Conservation (phyloP, 768 basidiomycete genomes). For the Leccinum boreale region DNA sequence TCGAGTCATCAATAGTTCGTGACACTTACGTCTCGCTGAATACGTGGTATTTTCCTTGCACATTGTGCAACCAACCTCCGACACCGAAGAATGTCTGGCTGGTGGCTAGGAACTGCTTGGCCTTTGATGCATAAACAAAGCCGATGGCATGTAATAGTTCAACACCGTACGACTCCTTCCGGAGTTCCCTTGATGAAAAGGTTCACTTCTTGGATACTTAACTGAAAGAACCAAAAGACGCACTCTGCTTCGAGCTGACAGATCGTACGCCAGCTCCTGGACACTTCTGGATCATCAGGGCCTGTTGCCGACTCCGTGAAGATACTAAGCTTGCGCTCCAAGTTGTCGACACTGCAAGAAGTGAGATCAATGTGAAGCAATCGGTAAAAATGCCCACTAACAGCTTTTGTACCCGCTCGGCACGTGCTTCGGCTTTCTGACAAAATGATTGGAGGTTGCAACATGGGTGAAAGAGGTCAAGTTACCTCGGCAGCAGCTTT, state of each 20-base stretch:
- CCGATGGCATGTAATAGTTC: slow-evolving; percentile 85
- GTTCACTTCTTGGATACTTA: slow-evolving; percentile 3
- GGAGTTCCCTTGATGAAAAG: slow-evolving; percentile 61
- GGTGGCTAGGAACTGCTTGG: slow-evolving; percentile 79
- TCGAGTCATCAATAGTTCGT: not conserved
- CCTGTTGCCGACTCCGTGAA: slow-evolving; percentile 82
- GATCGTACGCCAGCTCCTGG: slow-evolving; percentile 71
- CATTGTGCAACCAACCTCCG: slow-evolving; percentile 91
- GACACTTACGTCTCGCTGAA: slow-evolving; percentile 86
- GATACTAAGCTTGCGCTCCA: slow-evolving; percentile 80
- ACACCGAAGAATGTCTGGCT: slow-evolving; percentile 70
- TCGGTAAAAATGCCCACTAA: slow-evolving; percentile 5
- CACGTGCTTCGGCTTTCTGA: slow-evolving; percentile 78
- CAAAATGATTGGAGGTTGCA: slow-evolving; percentile 9
- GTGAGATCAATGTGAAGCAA: slow-evolving; percentile 1
- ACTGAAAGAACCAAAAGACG: slow-evolving; percentile 28
- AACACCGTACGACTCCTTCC: slow-evolving; percentile 82
- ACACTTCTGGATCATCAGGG: slow-evolving; percentile 65
- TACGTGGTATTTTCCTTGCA: slow-evolving; percentile 89
- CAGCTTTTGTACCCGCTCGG: slow-evolving; percentile 72
- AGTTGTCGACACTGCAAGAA: slow-evolving; percentile 50
- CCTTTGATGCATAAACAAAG: slow-evolving; percentile 79
- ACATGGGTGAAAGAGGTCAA: not conserved
- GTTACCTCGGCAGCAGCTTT: slow-evolving; percentile 66
- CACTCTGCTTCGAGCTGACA: slow-evolving; percentile 81